Conservation (phyloP, 2,329 filamentous ascomycete genomes). For the Aspergillus fumigatiaffinis region DNA sequence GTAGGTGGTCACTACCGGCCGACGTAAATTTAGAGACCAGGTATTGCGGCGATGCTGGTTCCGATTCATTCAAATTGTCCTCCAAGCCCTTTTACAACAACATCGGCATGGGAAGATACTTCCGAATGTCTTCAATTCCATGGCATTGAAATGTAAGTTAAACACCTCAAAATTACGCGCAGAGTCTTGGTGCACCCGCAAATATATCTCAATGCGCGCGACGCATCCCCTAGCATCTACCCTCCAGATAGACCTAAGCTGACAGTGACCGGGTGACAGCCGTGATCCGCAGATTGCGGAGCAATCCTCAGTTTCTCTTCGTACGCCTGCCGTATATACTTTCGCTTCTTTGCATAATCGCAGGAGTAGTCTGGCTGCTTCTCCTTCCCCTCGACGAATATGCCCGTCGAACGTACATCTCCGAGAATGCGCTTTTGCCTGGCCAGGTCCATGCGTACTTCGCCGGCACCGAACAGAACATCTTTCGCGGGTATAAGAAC, state of each 20-base stretch:
- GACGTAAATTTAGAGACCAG: slow-evolving; percentile 27
- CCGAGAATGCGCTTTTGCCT: slow-evolving; percentile 91
- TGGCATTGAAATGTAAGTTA: slow-evolving; percentile 41
- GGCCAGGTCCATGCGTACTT: slow-evolving; percentile 99
- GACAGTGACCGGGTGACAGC: slow-evolving; percentile 26
- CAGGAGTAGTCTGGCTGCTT: slow-evolving; percentile 86
- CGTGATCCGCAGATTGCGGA: slow-evolving; percentile 56
- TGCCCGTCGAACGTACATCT: slow-evolving; percentile 90
- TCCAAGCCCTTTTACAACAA: slow-evolving; percentile 1
- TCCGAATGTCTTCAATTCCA: slow-evolving; percentile 27
- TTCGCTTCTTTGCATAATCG: slow-evolving; percentile 75
- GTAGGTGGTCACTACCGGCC: slow-evolving; percentile 26
- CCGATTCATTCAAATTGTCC: neutral
- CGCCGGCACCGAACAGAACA: slow-evolving; percentile 88
- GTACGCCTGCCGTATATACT: slow-evolving; percentile 80
- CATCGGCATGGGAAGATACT: slow-evolving; percentile 18
- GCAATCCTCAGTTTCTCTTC: slow-evolving; percentile 70
- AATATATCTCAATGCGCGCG: neutral
- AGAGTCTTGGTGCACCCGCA: neutral
- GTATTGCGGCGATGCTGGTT: slow-evolving; percentile 1
- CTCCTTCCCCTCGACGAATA: slow-evolving; percentile 87
- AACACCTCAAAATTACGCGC: neutral
- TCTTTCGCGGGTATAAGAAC: slow-evolving; percentile 84
- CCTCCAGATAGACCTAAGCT: slow-evolving; percentile 13
- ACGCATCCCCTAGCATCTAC: slow-evolving; percentile 1